A percentile compares a stretch with the other conserved stretches of the same genome.
phyloP scores from a whole-genome alignment of 805 yeast species.

The Candida pseudofarinosa region DNA sequence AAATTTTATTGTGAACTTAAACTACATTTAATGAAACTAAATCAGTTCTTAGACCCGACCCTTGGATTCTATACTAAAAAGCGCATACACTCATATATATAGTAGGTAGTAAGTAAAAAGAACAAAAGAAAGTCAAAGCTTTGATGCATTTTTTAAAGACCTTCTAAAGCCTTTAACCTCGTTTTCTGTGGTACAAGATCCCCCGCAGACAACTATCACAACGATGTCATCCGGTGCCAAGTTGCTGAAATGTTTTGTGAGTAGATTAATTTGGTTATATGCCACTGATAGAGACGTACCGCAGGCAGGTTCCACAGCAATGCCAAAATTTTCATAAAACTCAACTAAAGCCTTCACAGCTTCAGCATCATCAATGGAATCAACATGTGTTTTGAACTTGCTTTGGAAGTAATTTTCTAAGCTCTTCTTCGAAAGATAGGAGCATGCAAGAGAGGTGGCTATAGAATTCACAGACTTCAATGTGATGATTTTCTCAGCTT shows the following conservation, averaged over 20 bases:
- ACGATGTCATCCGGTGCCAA: slow-evolving; percentile 40
- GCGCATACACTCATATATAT: no score
- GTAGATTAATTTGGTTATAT: slow-evolving; percentile 30
- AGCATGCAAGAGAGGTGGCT: slow-evolving; percentile 64
- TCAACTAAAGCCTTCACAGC: slow-evolving; percentile 51
- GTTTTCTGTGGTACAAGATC: slow-evolving; percentile 15
- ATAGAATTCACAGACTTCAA: slow-evolving; percentile 48
- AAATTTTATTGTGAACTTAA: no score
- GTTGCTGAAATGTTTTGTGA: slow-evolving; percentile 20
- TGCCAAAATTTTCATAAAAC: slow-evolving; percentile 48
- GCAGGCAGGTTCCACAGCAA: slow-evolving; percentile 67
- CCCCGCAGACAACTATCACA: slow-evolving; percentile 58
- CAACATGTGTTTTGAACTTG: slow-evolving; percentile 16
- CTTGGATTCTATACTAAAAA: no score
- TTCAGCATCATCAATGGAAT: slow-evolving; percentile 44
- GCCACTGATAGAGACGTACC: slow-evolving; percentile 62
- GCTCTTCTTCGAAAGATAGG: slow-evolving; percentile 49
- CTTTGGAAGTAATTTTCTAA: slow-evolving; percentile 32
- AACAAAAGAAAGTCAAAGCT: slow-evolving; percentile 1
- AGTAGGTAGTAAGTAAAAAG: no score
- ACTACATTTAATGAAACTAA: no score
- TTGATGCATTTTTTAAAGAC: slow-evolving; percentile 5
- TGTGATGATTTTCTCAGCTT: slow-evolving; percentile 39
- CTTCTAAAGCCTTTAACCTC: slow-evolving; percentile 10
- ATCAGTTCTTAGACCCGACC: no score